Conservation (phyloP, 2,329 filamentous ascomycete species). For the Alternaria gaisen region DNA sequence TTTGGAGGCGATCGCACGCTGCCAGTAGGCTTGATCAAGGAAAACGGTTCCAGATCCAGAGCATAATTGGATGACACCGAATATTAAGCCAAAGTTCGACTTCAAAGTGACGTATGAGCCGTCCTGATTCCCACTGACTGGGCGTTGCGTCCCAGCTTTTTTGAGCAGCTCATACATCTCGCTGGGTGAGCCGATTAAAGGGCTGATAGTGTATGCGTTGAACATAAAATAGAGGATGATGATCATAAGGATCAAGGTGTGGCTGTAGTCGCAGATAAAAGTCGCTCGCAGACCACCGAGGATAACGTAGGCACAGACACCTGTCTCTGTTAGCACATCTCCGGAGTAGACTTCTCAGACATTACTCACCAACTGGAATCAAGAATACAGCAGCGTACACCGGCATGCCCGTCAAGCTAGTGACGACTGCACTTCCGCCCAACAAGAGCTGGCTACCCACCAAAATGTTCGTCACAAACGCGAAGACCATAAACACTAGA, state of each 20-base stretch:
- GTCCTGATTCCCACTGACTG: constrained; percentile 51
- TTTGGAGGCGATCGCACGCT: constrained; percentile 51
- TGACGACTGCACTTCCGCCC: constrained; percentile 56
- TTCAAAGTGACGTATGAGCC: constrained; percentile 54
- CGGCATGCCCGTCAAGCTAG: constrained; percentile 55
- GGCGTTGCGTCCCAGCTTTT: constrained; percentile 48
- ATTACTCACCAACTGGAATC: constrained; percentile 51
- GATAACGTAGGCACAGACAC: constrained; percentile 50
- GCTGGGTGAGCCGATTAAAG: constrained; percentile 51
- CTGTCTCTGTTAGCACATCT: constrained; percentile 22
- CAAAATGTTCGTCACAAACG: constrained; percentile 55
- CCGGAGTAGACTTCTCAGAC: neutral
- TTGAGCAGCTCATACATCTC: constrained; percentile 54
- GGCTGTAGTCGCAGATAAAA: constrained; percentile 53
- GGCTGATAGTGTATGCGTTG: constrained; percentile 52
- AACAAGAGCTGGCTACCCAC: constrained; percentile 55
- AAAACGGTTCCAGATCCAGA: constrained; percentile 52
- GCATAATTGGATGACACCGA: constrained; percentile 55
- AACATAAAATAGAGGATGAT: constrained; percentile 58
- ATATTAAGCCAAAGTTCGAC: constrained; percentile 55
- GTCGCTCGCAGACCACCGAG: constrained; percentile 53
- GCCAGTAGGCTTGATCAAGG: constrained; percentile 58
- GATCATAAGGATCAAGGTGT: constrained; percentile 55
- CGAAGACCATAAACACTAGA: constrained; percentile 54
- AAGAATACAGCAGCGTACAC: constrained; percentile 56